A percentile compares a stretch with the other conserved stretches of the same genome.
These are phyloP conservation scores for Nothophytophthora sp. DNA, from an alignment of 352 stramenopile species.

Conservation along the genomic window DNA sequence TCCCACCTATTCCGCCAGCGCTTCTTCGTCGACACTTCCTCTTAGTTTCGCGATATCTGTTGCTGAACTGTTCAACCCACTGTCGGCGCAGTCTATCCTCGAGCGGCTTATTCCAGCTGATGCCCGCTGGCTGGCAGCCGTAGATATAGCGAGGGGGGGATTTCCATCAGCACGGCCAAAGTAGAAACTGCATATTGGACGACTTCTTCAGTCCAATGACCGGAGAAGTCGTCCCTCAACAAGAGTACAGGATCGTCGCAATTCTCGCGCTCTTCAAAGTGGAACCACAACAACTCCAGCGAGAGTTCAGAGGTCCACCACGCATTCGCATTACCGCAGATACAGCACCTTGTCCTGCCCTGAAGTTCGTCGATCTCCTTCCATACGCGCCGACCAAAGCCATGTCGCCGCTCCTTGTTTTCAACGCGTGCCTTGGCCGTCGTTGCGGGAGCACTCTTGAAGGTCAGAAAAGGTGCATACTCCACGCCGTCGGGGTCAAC, in stretches of 20 bases:
- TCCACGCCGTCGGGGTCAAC: no score
- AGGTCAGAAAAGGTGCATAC: no score
- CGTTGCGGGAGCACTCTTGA: no score
- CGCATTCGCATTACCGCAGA: no score
- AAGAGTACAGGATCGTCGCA: conserved; percentile 1
- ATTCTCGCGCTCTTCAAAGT: neutral
- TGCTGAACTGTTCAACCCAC: neutral
- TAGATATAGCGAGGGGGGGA: conserved; percentile 3
- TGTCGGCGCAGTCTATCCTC: neutral
- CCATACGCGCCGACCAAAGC: no score
- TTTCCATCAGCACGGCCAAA: conserved; percentile 6
- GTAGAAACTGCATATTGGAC: conserved; percentile 1
- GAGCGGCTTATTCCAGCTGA: conserved; percentile 7
- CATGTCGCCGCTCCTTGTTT: no score
- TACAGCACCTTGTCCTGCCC: no score
- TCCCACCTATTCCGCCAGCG: no score
- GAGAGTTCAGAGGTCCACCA: conserved; percentile 9
- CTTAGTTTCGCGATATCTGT: no score
- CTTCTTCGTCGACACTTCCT: no score
- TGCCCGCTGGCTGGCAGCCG: conserved; percentile 7
- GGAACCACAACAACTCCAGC: conserved; percentile 6
- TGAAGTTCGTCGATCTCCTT: no score
- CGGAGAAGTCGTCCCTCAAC: conserved; percentile 12
- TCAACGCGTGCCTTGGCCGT: no score
- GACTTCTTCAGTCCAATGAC: conserved; percentile 12